Evolutionary conservation across 805 yeast genomes (phyloP).

Genomic region (Metschnikowia matae): DNA sequence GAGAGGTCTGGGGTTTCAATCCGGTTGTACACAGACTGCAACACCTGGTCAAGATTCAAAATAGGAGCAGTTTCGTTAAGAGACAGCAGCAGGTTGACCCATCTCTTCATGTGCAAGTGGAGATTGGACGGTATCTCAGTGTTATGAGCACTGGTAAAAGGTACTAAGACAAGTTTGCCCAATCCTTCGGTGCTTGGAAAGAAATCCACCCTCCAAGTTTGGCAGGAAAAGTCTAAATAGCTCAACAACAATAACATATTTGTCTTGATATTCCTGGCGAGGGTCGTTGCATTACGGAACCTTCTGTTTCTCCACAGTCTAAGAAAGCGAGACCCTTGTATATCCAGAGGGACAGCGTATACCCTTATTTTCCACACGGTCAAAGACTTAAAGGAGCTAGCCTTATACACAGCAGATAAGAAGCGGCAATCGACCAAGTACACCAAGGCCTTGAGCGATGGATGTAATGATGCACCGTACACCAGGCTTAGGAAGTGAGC

Average conservation of each 20-base stretch:
- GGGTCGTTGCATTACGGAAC: constrained; percentile 19
- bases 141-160: constrained; percentile 6
- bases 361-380: constrained; percentile 37
- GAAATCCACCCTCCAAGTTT: constrained; percentile 31
- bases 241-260: constrained; percentile 35
- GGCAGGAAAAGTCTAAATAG: constrained; percentile 39
- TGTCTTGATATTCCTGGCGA: constrained; percentile 22
- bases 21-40: constrained; percentile 10
- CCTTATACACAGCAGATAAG: constrained; percentile 43
- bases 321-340: constrained; percentile 29
- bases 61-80: constrained; percentile 13
- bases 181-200: neutral
- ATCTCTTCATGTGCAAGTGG: constrained; percentile 10
- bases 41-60: constrained; percentile 14
- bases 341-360: constrained; percentile 47
- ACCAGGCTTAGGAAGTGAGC: constrained; percentile 32
- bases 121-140: neutral
- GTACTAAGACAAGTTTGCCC: neutral
- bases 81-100: constrained; percentile 7
- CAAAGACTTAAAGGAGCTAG: neutral
- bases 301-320: constrained; percentile 26
- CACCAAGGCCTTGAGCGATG: constrained; percentile 34
- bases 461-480: constrained; percentile 10
- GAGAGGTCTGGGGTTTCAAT: constrained; percentile 13
- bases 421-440: constrained; percentile 42